phyloP scores from a whole-genome alignment of 768 basidiomycete genomes.

The Amanita muscaria region DNA sequence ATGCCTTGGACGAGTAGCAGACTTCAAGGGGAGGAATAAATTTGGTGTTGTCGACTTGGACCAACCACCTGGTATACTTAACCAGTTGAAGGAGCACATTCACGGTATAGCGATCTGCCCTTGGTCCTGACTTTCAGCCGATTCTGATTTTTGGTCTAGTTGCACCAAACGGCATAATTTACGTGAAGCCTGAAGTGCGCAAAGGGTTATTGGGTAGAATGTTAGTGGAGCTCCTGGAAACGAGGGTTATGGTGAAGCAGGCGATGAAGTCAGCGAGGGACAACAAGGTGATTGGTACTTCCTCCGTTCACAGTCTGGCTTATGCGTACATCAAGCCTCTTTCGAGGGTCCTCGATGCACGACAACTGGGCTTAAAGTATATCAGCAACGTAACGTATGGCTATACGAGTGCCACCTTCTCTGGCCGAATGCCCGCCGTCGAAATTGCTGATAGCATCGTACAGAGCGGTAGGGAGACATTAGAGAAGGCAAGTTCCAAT shows the following conservation, averaged over 20 bases:
- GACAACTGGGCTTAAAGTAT: constrained; percentile 89
- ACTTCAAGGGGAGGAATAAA: constrained; percentile 84
- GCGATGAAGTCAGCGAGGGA: constrained; percentile 78
- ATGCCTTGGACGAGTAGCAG: constrained; percentile 79
- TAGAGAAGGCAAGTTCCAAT: constrained; percentile 68
- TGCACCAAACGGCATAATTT: constrained; percentile 92
- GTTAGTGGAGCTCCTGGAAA: constrained; percentile 87
- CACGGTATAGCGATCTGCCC: constrained; percentile 40
- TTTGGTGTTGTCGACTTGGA: constrained; percentile 76
- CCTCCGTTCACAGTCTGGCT: not conserved
- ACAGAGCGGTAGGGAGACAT: constrained; percentile 88
- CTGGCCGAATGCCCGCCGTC: constrained; percentile 96
- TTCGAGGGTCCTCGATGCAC: constrained; percentile 71
- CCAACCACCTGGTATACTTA: constrained; percentile 57
- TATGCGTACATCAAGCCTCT: constrained; percentile 45
- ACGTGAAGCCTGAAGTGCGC: constrained; percentile 77
- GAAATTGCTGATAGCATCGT: constrained; percentile 98
- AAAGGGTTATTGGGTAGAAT: constrained; percentile 84
- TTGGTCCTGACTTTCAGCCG: not conserved
- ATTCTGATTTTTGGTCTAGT: constrained; percentile 37
- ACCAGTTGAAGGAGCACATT: constrained; percentile 66
- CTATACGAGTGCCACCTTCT: constrained; percentile 90
- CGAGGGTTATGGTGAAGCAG: constrained; percentile 96
- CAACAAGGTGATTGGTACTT: constrained; percentile 53
- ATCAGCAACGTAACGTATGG: constrained; percentile 95